Evolutionary conservation across 192 early-diverging fungal genomes (phyloP).

Genomic region (Coemansia sp.): DNA sequence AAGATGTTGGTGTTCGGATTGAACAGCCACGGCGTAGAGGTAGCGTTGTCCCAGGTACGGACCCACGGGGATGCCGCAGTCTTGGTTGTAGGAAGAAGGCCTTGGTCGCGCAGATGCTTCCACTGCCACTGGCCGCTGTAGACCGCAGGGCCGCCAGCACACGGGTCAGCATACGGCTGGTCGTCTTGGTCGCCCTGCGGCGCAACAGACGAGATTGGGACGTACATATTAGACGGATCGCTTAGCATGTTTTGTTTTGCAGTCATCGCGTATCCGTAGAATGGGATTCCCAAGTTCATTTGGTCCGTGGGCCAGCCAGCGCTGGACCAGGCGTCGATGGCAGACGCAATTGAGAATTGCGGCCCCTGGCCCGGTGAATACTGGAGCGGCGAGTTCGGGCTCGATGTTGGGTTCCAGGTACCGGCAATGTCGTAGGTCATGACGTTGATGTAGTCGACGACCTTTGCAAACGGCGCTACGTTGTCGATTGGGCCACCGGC

Average conservation of each 20-base stretch:
- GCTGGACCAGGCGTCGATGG: constrained; percentile 53
- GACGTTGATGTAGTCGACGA: constrained; percentile 64
- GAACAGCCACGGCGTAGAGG: constrained; percentile 72
- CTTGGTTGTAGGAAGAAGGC: constrained; percentile 18
- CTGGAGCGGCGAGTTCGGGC: constrained; percentile 62
- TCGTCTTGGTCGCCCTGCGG: constrained; percentile 60
- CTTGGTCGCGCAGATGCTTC: constrained; percentile 59
- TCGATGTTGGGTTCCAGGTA: constrained; percentile 55
- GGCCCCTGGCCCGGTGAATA: constrained; percentile 9
- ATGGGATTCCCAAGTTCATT: constrained; percentile 60
- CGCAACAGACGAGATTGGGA: constrained; percentile 9
- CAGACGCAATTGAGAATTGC: constrained; percentile 34
- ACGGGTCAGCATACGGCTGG: constrained; percentile 55
- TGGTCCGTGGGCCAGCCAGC: constrained; percentile 60
- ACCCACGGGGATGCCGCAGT: constrained; percentile 57
- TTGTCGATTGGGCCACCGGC: constrained; percentile 53
- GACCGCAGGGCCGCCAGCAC: constrained; percentile 43
- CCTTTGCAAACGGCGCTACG: constrained; percentile 59
- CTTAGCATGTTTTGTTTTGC: constrained; percentile 13
- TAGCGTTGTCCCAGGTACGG: constrained; percentile 60
- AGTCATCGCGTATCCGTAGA: constrained; percentile 57
- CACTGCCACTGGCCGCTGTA: constrained; percentile 65
- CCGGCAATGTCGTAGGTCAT: constrained; percentile 68
- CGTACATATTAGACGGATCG: constrained; percentile 20
- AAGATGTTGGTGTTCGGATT: constrained; percentile 57